Conservation (phyloP, 1,284 basidiomycete genomes). For the Xerocomus minutiporus region DNA sequence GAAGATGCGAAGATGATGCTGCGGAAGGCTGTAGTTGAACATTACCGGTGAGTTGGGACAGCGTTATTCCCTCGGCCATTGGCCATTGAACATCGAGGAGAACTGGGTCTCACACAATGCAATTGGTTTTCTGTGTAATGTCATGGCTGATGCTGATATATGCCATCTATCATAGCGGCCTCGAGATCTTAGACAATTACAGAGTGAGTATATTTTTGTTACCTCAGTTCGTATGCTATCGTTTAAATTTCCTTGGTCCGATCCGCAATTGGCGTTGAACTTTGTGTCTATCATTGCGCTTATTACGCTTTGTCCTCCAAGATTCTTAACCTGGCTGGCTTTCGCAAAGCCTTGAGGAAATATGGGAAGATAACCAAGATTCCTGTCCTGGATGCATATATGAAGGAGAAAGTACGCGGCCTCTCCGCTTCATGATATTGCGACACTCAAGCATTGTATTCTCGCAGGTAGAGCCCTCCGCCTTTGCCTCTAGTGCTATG, state of each 20-base stretch:
- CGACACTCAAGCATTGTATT: neutral
- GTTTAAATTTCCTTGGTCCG: neutral
- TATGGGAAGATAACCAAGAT: constrained; percentile 85
- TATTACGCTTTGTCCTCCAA: neutral
- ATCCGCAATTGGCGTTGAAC: neutral
- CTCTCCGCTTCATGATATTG: neutral
- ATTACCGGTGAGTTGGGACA: constrained; percentile 60
- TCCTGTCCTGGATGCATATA: constrained; percentile 65
- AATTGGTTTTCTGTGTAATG: neutral
- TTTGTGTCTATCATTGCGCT: neutral
- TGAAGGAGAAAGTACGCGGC: constrained; percentile 57
- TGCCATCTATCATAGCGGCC: constrained; percentile 38
- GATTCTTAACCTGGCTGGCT: constrained; percentile 87
- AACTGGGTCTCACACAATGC: neutral
- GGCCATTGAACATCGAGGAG: neutral
- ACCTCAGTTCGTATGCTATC: neutral
- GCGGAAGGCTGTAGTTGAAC: constrained; percentile 79
- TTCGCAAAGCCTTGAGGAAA: constrained; percentile 91
- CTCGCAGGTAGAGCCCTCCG: constrained; percentile 55
- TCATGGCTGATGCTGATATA: constrained; percentile 14
- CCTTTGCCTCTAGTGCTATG: constrained; percentile 57
- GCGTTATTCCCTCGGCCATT: neutral
- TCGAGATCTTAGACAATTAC: constrained; percentile 85
- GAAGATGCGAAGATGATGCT: constrained; percentile 77
- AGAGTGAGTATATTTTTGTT: constrained; percentile 47